phyloP scores from a whole-genome alignment of 805 yeast species.

The Candida yuanshanica region DNA sequence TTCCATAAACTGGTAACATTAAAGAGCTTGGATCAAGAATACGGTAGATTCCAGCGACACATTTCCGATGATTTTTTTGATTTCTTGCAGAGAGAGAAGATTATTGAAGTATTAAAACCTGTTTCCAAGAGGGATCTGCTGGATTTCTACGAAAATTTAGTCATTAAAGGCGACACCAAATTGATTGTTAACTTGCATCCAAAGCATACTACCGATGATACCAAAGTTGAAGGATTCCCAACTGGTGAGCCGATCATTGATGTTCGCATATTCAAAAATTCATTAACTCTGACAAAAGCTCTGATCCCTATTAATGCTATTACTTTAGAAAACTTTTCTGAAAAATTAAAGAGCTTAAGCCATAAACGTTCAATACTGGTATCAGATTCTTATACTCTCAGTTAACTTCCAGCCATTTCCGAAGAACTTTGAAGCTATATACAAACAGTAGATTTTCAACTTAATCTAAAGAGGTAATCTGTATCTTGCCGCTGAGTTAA shows the following conservation, averaged over 20 bases:
- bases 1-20: conserved; percentile 61
- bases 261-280: conserved; percentile 51
- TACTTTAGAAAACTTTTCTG: conserved; percentile 13
- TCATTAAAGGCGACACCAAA: conserved; percentile 32
- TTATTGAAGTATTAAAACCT: conserved; percentile 48
- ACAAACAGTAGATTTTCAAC: too few species aligned
- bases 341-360: conserved; percentile 18
- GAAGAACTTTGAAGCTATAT: too few species aligned
- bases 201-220: conserved; percentile 22
- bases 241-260: conserved; percentile 40
- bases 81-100: conserved; percentile 51
- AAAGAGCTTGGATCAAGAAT: conserved; percentile 78
- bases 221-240: conserved; percentile 39
- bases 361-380: too few species aligned
- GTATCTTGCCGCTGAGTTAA: too few species aligned
- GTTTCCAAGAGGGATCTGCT: conserved; percentile 54
- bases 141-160: conserved; percentile 43
- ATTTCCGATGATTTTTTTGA: conserved; percentile 77
- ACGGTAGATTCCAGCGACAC: conserved; percentile 53
- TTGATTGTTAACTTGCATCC: conserved; percentile 63
- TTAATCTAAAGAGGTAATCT: too few species aligned
- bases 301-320: conserved; percentile 46
- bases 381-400: too few species aligned
- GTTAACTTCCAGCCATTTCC: too few species aligned
- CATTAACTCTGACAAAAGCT: conserved; percentile 47